Base-by-base conservation (phyloP, 805 yeast species). In the Suhomyces sp. region DNA sequence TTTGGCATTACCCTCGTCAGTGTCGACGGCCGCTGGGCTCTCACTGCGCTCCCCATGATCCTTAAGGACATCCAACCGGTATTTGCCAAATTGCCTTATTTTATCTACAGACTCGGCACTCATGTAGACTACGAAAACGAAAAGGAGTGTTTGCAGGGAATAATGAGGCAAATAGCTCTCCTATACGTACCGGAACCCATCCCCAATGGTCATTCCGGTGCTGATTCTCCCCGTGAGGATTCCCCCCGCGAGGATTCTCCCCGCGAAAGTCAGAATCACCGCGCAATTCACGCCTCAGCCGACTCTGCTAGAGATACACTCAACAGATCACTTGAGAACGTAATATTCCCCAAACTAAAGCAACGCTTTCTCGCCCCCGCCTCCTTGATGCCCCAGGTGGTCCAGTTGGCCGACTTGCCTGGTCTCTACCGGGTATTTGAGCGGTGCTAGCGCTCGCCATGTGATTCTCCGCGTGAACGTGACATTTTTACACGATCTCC, bases 351-450 rank as follows among this genome's bases (percentile, higher is more conserved):
- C 0, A 68, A 80, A 22, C 64, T 90, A 6, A 85, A 86, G 57
- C 74, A 75, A 54, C 70, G 84, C 46, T 80, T 90, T 26, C 64
- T 90, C 12, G 96, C 92, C 0, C 81, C 96, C 0, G 73, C 73
- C 12, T 63, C 62, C 2, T 60, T 90, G 36, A 58, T 68, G 4
- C 63, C 74, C 12, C 85, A 83, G 52, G 83, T 91, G 4, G 80
- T 89, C 5, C 97, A 93, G 66, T 83, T 94, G 38, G 97, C 99
- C 0, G 91, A 86, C 64, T 69, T 94, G 29, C 98, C 98, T 1
- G 96, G 96, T 0, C 73, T 94, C 52, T 94, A 94, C 69, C 82
- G 79, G 61, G 96, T 96, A 4, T 94, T 94, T 74, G 99, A 94
- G 72, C 78, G 99, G 65, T 94, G 99, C 62, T 88, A 61, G 24